phyloP scores from a whole-genome alignment of 257 asterid species.

The Paulownia fortunei region DNA sequence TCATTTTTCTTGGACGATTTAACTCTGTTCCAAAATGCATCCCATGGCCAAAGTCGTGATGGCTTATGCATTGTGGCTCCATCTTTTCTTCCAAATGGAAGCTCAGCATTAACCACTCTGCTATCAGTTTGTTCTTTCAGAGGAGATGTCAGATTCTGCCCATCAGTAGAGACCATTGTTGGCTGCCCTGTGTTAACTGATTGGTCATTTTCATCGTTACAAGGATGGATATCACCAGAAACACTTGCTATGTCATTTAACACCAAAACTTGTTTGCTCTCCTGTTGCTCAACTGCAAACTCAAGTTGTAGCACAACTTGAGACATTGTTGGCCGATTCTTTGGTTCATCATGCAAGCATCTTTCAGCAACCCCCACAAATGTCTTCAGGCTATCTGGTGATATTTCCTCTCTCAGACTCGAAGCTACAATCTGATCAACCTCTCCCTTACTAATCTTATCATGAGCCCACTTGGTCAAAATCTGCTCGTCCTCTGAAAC shows the following conservation, averaged over 20 bases:
- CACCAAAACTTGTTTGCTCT: background rate
- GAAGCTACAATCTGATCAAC: conserved; percentile 44
- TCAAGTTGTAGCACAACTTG: conserved; percentile 41
- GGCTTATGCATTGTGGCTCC: background rate
- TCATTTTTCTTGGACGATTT: background rate
- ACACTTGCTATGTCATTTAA: background rate
- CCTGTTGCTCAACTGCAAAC: conserved; percentile 32
- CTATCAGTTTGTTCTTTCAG: background rate
- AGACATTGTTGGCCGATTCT: conserved; percentile 53
- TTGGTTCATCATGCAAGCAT: conserved; percentile 45
- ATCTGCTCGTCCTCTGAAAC: conserved; percentile 38
- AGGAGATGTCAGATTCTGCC: background rate
- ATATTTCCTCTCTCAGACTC: conserved; percentile 38
- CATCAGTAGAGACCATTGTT: background rate
- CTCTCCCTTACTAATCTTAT: conserved; percentile 45
- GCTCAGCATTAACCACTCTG: background rate
- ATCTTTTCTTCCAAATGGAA: background rate
- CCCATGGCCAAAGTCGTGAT: background rate
- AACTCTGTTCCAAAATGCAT: background rate
- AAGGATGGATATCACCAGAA: background rate
- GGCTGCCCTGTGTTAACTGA: background rate
- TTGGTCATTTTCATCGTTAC: background rate
- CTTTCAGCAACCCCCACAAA: conserved; percentile 47
- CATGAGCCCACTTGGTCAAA: conserved; percentile 48
- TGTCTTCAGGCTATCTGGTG: conserved; percentile 38